Conservation (phyloP, 768 basidiomycete genomes). For the Lentinula raphanica region DNA sequence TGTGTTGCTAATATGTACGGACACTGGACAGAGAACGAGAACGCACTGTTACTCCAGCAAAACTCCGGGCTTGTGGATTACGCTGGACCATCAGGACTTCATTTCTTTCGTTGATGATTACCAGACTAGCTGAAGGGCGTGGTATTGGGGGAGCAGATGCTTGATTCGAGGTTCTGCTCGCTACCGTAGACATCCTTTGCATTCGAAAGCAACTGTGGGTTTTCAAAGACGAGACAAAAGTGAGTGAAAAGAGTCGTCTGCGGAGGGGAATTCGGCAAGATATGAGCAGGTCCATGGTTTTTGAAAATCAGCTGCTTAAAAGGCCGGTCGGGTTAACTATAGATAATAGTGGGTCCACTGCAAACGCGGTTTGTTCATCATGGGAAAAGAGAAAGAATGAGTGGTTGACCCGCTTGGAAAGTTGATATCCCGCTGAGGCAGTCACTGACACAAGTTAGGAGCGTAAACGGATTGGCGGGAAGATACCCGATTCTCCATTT, state of each 20-base stretch:
- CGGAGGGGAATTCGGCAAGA: background rate
- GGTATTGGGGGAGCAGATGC: slow-evolving; percentile 24
- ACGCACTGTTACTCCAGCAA: slow-evolving; percentile 64
- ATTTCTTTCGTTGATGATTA: slow-evolving; percentile 60
- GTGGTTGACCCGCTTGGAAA: background rate
- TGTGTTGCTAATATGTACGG: background rate
- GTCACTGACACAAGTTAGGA: background rate
- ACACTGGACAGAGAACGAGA: background rate
- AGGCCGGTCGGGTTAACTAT: background rate
- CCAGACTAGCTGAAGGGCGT: slow-evolving; percentile 62
- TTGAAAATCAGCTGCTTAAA: slow-evolving; percentile 1
- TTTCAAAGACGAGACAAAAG: background rate
- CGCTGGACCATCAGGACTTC: slow-evolving; percentile 69
- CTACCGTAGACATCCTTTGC: background rate
- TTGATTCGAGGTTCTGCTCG: background rate
- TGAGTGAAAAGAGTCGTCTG: background rate
- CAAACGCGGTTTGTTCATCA: background rate
- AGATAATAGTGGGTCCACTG: background rate
- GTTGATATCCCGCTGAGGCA: background rate
- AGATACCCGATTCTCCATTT: background rate
- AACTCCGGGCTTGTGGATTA: slow-evolving; percentile 58
- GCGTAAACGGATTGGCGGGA: too few relatives aligned
- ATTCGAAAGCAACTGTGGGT: background rate
- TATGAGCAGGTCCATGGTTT: background rate
- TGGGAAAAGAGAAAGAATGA: background rate